Evolutionary conservation across 164 flowering plant genomes (phyloP).

Genomic region (Dillenia turbinata): DNA sequence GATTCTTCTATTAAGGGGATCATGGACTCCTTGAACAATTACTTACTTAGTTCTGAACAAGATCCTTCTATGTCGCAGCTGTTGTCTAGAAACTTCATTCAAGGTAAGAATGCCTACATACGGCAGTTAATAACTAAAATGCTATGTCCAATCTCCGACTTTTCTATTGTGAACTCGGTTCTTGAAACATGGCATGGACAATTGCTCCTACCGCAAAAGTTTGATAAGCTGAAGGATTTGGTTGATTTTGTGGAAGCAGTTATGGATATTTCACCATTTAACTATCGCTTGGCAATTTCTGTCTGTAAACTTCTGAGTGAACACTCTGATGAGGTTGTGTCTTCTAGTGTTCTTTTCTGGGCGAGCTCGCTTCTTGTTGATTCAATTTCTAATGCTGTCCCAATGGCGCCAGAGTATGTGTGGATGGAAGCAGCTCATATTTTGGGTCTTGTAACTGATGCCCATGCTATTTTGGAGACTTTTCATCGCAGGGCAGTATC

Average conservation of each 20-base stretch:
- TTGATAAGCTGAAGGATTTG: slow-evolving; percentile 34
- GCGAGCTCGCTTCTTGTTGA: slow-evolving; percentile 54
- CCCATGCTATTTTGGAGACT: slow-evolving; percentile 32
- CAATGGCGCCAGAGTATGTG: slow-evolving; percentile 62
- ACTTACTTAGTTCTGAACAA: slow-evolving; percentile 28
- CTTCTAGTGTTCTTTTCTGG: slow-evolving; percentile 55
- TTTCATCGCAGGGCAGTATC: slow-evolving; percentile 53
- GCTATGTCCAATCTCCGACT: slow-evolving; percentile 54
- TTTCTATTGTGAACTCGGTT: slow-evolving; percentile 45
- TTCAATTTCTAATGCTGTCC: slow-evolving; percentile 54
- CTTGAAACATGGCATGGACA: slow-evolving; percentile 75
- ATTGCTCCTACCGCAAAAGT: slow-evolving; percentile 52
- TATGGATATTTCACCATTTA: slow-evolving; percentile 55
- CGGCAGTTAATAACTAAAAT: slow-evolving; percentile 48
- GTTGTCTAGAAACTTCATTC: slow-evolving; percentile 53
- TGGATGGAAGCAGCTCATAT: slow-evolving; percentile 67
- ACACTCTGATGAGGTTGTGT: slow-evolving; percentile 8
- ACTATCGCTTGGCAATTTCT: slow-evolving; percentile 55
- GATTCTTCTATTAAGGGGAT: slow-evolving; percentile 18
- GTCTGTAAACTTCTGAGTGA: slow-evolving; percentile 36
- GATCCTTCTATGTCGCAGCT: slow-evolving; percentile 28
- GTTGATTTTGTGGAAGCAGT: slow-evolving; percentile 74
- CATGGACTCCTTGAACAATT: slow-evolving; percentile 29
- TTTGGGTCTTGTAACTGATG: slow-evolving; percentile 29
- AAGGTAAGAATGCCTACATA: slow-evolving; percentile 43